Percentiles rank a stretch among this genome's conserved stretches.
Evolutionary conservation across 2,329 filamentous ascomycete species (phyloP).

Genomic region (Claviceps maximensis): DNA sequence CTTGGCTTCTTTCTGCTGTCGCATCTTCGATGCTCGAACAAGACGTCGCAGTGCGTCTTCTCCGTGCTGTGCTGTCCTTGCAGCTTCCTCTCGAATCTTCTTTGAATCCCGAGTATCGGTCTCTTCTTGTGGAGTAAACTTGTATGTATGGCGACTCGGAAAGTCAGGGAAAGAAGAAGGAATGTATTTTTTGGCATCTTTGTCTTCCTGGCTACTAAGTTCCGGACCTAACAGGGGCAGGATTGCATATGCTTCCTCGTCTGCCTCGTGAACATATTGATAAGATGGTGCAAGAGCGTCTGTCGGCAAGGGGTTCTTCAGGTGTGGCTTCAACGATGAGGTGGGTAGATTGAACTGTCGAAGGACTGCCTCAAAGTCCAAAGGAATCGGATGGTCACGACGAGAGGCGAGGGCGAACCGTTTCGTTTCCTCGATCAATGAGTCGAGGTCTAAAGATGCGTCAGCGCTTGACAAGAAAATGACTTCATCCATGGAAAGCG

Average conservation of each 20-base stretch:
- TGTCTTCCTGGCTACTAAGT: conserved; percentile 45
- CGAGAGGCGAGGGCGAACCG: conserved; percentile 33
- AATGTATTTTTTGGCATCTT: conserved; percentile 41
- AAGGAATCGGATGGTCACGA: conserved; percentile 38
- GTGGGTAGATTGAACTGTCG: conserved; percentile 37
- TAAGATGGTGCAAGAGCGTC: conserved; percentile 25
- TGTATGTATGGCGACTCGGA: conserved; percentile 52
- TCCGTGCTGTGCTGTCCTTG: conserved; percentile 45
- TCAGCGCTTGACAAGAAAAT: conserved; percentile 8
- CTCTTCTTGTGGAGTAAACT: conserved; percentile 41
- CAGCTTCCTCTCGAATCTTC: conserved; percentile 46
- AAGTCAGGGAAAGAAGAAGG: conserved; percentile 47
- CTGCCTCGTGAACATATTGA: conserved; percentile 22
- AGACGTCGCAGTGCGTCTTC: conserved; percentile 48
- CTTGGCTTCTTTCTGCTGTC: conserved; percentile 51
- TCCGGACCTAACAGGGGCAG: conserved; percentile 38
- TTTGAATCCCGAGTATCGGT: conserved; percentile 35
- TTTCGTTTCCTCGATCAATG: conserved; percentile 35
- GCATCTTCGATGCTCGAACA: conserved; percentile 48
- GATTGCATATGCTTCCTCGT: conserved; percentile 27
- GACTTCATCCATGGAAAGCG: neutral
- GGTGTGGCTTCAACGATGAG: conserved; percentile 40
- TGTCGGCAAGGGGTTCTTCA: conserved; percentile 37
- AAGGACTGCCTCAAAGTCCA: conserved; percentile 43
- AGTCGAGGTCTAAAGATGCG: conserved; percentile 30